phyloP scores from a whole-genome alignment of 2,329 filamentous ascomycete genomes.

The Bipolaris bicolor region DNA sequence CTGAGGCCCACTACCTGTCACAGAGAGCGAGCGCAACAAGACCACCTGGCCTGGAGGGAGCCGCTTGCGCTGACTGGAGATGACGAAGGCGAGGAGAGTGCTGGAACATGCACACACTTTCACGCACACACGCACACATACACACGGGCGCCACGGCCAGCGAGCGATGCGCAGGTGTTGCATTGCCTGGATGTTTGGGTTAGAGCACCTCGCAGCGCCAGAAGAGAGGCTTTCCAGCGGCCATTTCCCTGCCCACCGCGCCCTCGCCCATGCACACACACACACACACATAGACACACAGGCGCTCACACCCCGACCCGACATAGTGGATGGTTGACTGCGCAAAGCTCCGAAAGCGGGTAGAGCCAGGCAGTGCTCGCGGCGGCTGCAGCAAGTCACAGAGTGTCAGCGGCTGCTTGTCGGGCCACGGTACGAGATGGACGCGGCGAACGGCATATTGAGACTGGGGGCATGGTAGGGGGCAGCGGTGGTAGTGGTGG shows the following conservation, averaged over 20 bases:
- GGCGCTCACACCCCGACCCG: conserved; percentile 37
- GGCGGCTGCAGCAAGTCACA: conserved; percentile 23
- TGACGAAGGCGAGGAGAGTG: conserved; percentile 5
- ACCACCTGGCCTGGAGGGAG: conserved; percentile 24
- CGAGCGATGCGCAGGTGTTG: conserved; percentile 35
- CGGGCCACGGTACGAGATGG: conserved; percentile 14
- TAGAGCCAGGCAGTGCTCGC: conserved; percentile 25
- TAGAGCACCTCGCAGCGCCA: conserved; percentile 35
- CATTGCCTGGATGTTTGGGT: conserved; percentile 33
- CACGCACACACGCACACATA: background rate
- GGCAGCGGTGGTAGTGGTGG: background rate
- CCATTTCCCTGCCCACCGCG: conserved; percentile 17
- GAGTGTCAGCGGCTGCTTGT: conserved; percentile 14
- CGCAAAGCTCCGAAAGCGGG: conserved; percentile 47
- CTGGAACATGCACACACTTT: conserved; percentile 18
- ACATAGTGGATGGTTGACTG: conserved; percentile 39
- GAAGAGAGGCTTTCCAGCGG: conserved; percentile 39
- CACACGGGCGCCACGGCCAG: conserved; percentile 26
- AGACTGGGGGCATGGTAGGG: conserved; percentile 14
- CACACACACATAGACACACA: background rate
- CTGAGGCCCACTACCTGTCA: conserved; percentile 46
- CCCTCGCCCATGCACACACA: background rate
- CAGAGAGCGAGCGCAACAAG: conserved; percentile 27
- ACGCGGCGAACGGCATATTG: conserved; percentile 32
- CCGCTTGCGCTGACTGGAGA: conserved; percentile 17